A percentile compares a stretch with the other conserved stretches of the same genome.
Evolutionary conservation across 164 flowering plant species (phyloP).

Genomic region (Magnolia kwangsiensis): DNA sequence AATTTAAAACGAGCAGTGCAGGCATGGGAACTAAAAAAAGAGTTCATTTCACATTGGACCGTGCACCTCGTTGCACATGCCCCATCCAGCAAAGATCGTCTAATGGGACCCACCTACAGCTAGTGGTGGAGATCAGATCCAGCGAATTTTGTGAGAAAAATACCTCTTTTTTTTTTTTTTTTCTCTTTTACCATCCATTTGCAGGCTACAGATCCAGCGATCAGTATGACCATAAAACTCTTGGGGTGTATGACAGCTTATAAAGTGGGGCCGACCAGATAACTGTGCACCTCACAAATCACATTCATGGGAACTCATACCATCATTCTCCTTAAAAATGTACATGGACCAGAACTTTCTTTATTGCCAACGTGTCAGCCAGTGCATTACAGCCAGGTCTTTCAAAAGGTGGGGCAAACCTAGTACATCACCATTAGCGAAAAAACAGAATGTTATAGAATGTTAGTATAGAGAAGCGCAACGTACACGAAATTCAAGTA

Average conservation of each 20-base stretch:
- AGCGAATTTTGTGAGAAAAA: too few relatives aligned
- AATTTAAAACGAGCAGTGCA: neutral
- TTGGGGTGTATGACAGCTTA: neutral
- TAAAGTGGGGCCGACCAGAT: neutral
- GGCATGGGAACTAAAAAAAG: too few relatives aligned
- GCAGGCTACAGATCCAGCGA: neutral
- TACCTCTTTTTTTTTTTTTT: neutral
- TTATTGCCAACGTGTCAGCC: too few relatives aligned
- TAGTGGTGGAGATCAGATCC: too few relatives aligned
- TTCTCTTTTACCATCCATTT: neutral
- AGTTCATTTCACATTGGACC: neutral
- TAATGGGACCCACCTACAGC: too few relatives aligned
- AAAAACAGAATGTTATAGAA: too few relatives aligned
- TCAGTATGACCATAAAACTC: neutral
- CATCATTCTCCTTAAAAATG: neutral
- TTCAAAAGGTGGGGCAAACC: too few relatives aligned
- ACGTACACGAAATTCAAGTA: too few relatives aligned
- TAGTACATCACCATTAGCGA: too few relatives aligned
- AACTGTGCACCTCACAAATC: neutral
- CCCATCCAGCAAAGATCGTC: neutral
- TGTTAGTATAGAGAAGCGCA: too few relatives aligned
- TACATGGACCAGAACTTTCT: too few relatives aligned
- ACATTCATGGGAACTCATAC: neutral
- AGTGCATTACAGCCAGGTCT: too few relatives aligned
- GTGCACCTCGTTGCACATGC: neutral